Conservation (phyloP, 106 monocot species). For the Platanthera guangdongensis region DNA sequence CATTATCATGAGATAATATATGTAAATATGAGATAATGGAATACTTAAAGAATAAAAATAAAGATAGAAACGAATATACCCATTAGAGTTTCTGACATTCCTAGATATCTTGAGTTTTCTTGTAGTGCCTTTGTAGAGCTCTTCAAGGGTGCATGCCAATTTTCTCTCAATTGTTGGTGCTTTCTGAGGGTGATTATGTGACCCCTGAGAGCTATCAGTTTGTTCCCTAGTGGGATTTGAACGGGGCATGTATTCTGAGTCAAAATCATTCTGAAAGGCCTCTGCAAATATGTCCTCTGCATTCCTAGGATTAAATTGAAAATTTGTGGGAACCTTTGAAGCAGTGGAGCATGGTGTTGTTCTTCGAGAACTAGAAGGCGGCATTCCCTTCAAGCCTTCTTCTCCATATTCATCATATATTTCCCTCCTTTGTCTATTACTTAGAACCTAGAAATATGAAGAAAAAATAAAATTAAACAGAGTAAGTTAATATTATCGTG, state of each 20-base stretch:
- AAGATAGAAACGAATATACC: conserved; percentile 19
- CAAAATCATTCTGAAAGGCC: conserved; percentile 34
- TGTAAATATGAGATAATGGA: not conserved
- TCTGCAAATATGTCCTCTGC: conserved; percentile 54
- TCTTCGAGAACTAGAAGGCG: conserved; percentile 46
- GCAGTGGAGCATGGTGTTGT: conserved; percentile 18
- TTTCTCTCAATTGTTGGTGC: conserved; percentile 52
- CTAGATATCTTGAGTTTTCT: conserved; percentile 76
- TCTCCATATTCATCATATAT: conserved; percentile 58
- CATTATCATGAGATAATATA: not conserved
- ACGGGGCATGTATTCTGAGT: conserved; percentile 25
- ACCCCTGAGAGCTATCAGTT: not conserved
- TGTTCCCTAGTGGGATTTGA: conserved; percentile 27
- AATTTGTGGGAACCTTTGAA: conserved; percentile 12
- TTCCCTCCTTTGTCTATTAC: conserved; percentile 41
- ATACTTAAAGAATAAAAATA: not conserved
- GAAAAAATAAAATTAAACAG: not conserved
- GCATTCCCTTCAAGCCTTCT: conserved; percentile 51
- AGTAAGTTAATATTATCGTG: not conserved
- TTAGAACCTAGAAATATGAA: conserved; percentile 27
- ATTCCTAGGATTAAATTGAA: conserved; percentile 37
- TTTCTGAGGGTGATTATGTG: conserved; percentile 22
- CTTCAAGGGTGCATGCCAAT: conserved; percentile 50
- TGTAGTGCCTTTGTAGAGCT: conserved; percentile 49
- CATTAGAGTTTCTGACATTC: conserved; percentile 34